These are phyloP conservation scores for Globisporangium polare DNA, from an alignment of 352 stramenopile genomes.

Conservation along the genomic window DNA sequence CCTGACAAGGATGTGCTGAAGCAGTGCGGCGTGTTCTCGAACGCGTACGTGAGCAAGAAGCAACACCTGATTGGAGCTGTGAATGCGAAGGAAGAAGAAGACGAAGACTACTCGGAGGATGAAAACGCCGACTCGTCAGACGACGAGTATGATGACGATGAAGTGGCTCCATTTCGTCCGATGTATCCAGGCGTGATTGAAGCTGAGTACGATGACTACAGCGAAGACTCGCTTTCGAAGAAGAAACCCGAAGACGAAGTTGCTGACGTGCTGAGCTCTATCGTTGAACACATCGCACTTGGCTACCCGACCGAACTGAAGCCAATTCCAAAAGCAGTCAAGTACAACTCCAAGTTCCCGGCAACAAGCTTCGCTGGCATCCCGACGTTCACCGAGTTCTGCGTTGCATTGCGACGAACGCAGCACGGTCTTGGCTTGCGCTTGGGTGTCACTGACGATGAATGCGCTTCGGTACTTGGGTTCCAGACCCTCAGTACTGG, in stretches of 20 bases:
- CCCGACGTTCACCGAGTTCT: slow-evolving; percentile 71
- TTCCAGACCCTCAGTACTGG: slow-evolving; percentile 74
- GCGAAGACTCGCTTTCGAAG: slow-evolving; percentile 32
- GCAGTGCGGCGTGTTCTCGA: slow-evolving; percentile 80
- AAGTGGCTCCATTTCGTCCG: slow-evolving; percentile 31
- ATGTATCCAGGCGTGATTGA: slow-evolving; percentile 66
- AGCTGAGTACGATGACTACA: slow-evolving; percentile 30
- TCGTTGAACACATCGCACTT: slow-evolving; percentile 81
- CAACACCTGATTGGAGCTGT: slow-evolving; percentile 44
- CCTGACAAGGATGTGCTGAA: slow-evolving; percentile 84
- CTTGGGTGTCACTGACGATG: slow-evolving; percentile 62
- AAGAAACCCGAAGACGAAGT: slow-evolving; percentile 72
- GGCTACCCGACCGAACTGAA: slow-evolving; percentile 61
- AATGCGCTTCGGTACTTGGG: slow-evolving; percentile 65
- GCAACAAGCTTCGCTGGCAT: slow-evolving; percentile 40
- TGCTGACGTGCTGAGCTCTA: slow-evolving; percentile 63
- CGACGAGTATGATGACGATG: slow-evolving; percentile 63
- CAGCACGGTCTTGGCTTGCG: slow-evolving; percentile 80
- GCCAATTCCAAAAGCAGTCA: slow-evolving; percentile 30
- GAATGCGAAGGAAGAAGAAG: slow-evolving; percentile 50
- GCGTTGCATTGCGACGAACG: slow-evolving; percentile 57
- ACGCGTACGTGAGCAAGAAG: slow-evolving; percentile 74
- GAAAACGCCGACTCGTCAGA: slow-evolving; percentile 57
- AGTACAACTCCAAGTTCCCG: slow-evolving; percentile 54
- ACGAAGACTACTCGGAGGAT: slow-evolving; percentile 77